These are phyloP conservation scores for Dinochytrium kinnereticum DNA, from an alignment of 371 early-diverging fungal genomes.

Conservation along the genomic window DNA sequence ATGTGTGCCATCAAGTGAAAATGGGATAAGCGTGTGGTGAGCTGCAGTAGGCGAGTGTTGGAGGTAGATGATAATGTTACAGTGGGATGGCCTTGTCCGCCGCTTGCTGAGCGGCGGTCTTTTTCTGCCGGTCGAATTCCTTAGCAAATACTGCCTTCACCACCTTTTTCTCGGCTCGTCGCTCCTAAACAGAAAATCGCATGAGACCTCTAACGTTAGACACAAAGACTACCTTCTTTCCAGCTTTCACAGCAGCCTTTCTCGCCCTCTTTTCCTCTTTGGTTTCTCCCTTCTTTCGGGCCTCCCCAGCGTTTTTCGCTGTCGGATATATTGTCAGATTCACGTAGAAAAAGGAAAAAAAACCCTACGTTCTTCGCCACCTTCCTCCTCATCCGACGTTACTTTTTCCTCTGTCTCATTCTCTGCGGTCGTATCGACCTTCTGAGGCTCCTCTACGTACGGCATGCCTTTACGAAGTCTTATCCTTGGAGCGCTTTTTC, in stretches of 20 bases:
- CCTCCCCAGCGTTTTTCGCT: conserved; percentile 52
- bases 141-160: conserved; percentile 73
- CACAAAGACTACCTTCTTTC: conserved; percentile 55
- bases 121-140: conserved; percentile 53
- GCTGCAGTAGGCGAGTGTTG: too few species aligned
- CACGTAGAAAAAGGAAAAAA: not conserved
- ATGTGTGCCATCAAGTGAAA: not conserved
- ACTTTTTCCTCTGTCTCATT: conserved; percentile 30
- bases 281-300: conserved; percentile 76
- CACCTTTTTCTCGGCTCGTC: conserved; percentile 75
- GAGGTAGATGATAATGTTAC: too few species aligned
- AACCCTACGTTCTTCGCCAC: conserved; percentile 10
- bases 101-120: conserved; percentile 9
- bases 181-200: conserved; percentile 27
- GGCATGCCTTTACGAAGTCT: conserved; percentile 43
- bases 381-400: conserved; percentile 21
- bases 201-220: too few species aligned
- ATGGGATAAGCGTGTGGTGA: not conserved
- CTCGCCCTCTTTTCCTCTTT: conserved; percentile 88
- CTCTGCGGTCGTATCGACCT: not conserved
- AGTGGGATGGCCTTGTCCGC: conserved; percentile 16
- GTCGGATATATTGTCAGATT: not conserved
- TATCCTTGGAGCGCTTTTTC: conserved; percentile 36
- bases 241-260: conserved; percentile 83
- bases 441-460: conserved; percentile 25